phyloP scores from a whole-genome alignment of 441 rosid species.

The Populus tomentosa region DNA sequence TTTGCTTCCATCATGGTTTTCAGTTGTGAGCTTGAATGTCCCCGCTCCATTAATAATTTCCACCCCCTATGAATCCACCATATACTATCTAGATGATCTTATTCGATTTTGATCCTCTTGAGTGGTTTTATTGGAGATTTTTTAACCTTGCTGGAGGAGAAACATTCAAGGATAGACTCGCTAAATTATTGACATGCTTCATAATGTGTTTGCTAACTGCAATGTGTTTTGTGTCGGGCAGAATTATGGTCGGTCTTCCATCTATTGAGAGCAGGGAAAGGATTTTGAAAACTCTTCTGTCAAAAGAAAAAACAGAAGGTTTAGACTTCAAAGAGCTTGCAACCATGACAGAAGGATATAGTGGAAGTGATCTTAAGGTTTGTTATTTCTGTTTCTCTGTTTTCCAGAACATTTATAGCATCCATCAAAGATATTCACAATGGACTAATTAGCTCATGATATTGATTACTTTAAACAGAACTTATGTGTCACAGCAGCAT shows the following conservation, averaged over 20 bases:
- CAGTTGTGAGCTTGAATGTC: background rate
- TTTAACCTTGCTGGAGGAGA: background rate
- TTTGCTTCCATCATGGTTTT: background rate
- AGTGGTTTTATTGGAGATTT: background rate
- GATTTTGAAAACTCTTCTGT: slow-evolving; percentile 77
- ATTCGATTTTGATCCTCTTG: background rate
- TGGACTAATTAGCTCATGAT: slow-evolving; percentile 3
- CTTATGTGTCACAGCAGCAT: slow-evolving; percentile 87
- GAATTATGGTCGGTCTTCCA: slow-evolving; percentile 97
- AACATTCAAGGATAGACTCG: background rate
- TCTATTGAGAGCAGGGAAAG: slow-evolving; percentile 70
- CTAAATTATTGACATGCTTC: background rate
- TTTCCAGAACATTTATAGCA: background rate
- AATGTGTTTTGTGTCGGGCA: slow-evolving; percentile 24
- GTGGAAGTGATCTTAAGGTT: slow-evolving; percentile 99
- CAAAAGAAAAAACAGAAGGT: slow-evolving; percentile 74
- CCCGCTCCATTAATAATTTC: background rate
- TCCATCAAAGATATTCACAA: background rate
- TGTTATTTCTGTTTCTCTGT: slow-evolving; percentile 15
- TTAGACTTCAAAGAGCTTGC: slow-evolving; percentile 88
- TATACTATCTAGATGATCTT: background rate
- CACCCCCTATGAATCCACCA: background rate
- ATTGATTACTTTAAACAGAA: slow-evolving; percentile 50
- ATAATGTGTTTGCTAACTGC: background rate
- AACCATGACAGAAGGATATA: slow-evolving; percentile 81